These are phyloP conservation scores for Priceomyces medius DNA, from an alignment of 805 yeast species.

Conservation along the genomic window DNA sequence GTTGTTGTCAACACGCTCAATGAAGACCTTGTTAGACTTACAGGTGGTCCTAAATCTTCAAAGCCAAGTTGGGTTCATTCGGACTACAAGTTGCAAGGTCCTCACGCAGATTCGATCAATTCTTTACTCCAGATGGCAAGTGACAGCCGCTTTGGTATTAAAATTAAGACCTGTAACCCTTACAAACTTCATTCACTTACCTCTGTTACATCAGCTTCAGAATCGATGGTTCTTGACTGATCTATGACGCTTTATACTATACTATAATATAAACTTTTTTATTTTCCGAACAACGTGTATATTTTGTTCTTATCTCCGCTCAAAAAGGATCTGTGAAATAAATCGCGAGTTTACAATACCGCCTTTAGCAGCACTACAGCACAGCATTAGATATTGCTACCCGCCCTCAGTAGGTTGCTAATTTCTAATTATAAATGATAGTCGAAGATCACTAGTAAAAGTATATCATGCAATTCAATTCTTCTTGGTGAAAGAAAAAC, in stretches of 20 bases:
- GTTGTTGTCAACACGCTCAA: slow-evolving; percentile 45
- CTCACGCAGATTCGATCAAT: slow-evolving; percentile 44
- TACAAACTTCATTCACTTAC: slow-evolving; percentile 31
- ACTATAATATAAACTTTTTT: background rate
- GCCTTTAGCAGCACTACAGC: no score
- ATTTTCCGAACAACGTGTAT: background rate
- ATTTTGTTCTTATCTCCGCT: no score
- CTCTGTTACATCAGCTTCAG: slow-evolving; percentile 7
- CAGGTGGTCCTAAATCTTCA: slow-evolving; percentile 72
- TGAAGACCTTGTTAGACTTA: slow-evolving; percentile 67
- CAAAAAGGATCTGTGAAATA: no score
- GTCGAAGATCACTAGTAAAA: no score
- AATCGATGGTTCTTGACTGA: slow-evolving; percentile 19
- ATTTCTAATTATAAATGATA: no score
- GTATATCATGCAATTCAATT: no score
- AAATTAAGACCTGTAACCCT: slow-evolving; percentile 62
- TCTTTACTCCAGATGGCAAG: slow-evolving; percentile 59
- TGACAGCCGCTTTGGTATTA: slow-evolving; percentile 69
- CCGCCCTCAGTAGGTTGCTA: no score
- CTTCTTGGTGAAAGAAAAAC: no score
- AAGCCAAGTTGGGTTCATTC: slow-evolving; percentile 90
- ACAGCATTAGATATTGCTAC: no score
- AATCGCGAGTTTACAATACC: no score
- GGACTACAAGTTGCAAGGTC: slow-evolving; percentile 57
- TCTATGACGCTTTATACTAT: background rate